Conservation (phyloP, 805 yeast genomes). For the Kazachstania psychrophila region DNA sequence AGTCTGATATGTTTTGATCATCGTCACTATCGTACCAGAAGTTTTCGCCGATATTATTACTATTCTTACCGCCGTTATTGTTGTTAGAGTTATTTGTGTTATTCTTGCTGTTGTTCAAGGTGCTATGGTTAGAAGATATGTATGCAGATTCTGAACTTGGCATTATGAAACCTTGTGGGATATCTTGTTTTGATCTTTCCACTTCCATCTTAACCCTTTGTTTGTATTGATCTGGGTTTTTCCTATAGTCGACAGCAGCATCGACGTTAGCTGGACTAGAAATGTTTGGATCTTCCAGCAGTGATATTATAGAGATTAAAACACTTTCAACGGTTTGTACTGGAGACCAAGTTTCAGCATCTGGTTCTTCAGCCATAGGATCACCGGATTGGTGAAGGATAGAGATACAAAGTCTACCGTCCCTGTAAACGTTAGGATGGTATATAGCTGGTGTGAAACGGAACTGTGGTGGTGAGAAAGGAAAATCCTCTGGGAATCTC, state of each 20-base stretch:
- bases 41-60: slow-evolving; percentile 41
- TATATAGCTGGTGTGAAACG: slow-evolving; percentile 87
- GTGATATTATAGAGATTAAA: slow-evolving; percentile 78
- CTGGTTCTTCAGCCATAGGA: slow-evolving; percentile 82
- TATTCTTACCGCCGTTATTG: slow-evolving; percentile 2
- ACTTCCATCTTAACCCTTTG: slow-evolving; percentile 73
- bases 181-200: slow-evolving; percentile 71
- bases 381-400: slow-evolving; percentile 89
- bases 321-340: slow-evolving; percentile 90
- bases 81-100: slow-evolving; percentile 4
- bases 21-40: slow-evolving; percentile 72
- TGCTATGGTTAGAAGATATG: slow-evolving; percentile 23
- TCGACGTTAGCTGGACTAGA: slow-evolving; percentile 94
- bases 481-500: slow-evolving; percentile 87
- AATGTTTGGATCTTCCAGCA: slow-evolving; percentile 88
- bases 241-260: slow-evolving; percentile 86
- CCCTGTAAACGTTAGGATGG: slow-evolving; percentile 92
- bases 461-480: slow-evolving; percentile 86
- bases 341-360: slow-evolving; percentile 89
- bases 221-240: slow-evolving; percentile 66
- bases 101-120: slow-evolving; percentile 1
- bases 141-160: slow-evolving; percentile 56
- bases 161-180: slow-evolving; percentile 78
- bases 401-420: slow-evolving; percentile 87
- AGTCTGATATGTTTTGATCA: slow-evolving; percentile 50